Percentiles rank a stretch among this genome's conserved stretches.
These are phyloP conservation scores for Bonia amplexicaulis DNA, from an alignment of 176 grass and related monocot genomes.

Conservation along the genomic window DNA sequence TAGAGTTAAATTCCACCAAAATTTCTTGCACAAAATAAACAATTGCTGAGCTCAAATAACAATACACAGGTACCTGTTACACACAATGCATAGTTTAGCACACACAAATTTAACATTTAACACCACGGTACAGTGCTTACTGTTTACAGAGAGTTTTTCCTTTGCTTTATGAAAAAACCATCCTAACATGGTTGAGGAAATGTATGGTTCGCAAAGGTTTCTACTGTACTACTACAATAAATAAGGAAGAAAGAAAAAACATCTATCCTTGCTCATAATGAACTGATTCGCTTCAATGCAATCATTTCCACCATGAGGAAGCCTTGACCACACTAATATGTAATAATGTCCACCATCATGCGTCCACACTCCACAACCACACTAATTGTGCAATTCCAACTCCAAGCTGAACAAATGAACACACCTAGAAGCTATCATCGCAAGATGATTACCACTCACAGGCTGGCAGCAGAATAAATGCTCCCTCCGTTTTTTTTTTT, in stretches of 20 bases:
- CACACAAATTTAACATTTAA: neutral
- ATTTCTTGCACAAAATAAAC: neutral
- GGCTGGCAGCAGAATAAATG: constrained; percentile 7
- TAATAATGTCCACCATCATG: constrained; percentile 41
- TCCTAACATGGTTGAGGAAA: neutral
- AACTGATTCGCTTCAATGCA: constrained; percentile 13
- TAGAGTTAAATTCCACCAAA: neutral
- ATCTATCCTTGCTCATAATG: constrained; percentile 16
- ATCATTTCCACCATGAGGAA: constrained; percentile 25
- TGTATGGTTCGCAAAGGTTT: neutral
- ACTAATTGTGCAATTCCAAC: constrained; percentile 12
- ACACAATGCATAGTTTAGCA: neutral
- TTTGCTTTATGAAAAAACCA: neutral
- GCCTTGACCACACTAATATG: neutral
- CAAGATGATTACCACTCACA: constrained; percentile 15
- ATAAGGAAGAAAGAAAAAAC: neutral
- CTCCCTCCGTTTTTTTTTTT: too few relatives aligned
- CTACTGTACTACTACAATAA: neutral
- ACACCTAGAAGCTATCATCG: constrained; percentile 12
- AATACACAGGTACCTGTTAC: neutral
- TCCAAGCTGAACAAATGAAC: constrained; percentile 8
- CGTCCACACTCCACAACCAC: neutral
- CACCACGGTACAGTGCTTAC: neutral
- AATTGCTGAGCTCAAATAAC: neutral
- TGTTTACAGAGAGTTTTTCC: neutral